Evolutionary conservation across 495 filamentous ascomycete species (phyloP).

Genomic region (Penicillium antarcticum): DNA sequence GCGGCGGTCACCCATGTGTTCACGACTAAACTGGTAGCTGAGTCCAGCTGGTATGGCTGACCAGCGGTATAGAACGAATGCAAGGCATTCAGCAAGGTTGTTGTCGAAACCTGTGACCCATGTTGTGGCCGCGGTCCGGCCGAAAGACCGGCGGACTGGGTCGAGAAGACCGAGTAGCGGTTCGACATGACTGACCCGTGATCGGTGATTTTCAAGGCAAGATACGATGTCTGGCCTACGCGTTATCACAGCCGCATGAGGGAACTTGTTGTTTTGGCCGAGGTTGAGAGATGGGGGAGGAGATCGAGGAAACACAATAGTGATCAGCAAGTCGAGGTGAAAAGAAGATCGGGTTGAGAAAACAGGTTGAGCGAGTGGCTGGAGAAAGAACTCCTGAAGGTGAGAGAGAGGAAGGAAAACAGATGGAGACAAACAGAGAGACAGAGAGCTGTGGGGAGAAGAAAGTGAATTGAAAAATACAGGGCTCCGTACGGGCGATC

Average conservation of each 20-base stretch:
- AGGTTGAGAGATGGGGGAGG: neutral
- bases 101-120: constrained; percentile 81
- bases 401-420: constrained; percentile 5
- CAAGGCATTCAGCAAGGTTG: constrained; percentile 84
- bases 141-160: constrained; percentile 57
- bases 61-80: constrained; percentile 84
- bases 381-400: constrained; percentile 10
- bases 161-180: constrained; percentile 86
- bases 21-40: constrained; percentile 88
- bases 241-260: constrained; percentile 13
- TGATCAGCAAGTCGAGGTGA: constrained; percentile 8
- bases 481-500: constrained; percentile 11
- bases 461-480: constrained; percentile 17
- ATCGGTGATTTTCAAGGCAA: neutral
- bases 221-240: constrained; percentile 4
- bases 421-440: constrained; percentile 7
- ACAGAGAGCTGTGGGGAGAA: constrained; percentile 17
- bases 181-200: constrained; percentile 57
- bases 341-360: constrained; percentile 3
- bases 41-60: constrained; percentile 79
- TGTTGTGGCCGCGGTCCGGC: constrained; percentile 60
- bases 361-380: constrained; percentile 23
- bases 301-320: neutral
- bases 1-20: constrained; percentile 89
- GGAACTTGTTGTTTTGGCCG: neutral